Evolutionary conservation across 768 basidiomycete genomes (phyloP).

Genomic region (Termitomyces heimii): DNA sequence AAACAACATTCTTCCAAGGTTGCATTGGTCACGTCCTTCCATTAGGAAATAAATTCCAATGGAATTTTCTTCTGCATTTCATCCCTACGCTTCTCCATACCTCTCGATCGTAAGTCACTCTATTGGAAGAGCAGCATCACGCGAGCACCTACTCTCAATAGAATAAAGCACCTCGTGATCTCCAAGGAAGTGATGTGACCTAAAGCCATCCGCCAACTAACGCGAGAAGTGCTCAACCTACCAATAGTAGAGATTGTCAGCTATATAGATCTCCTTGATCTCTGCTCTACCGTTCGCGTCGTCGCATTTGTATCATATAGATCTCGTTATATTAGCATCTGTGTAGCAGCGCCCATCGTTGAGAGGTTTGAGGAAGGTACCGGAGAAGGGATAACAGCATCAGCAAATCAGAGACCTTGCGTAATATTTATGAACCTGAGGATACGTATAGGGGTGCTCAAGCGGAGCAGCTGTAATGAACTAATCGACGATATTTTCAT

Average conservation of each 20-base stretch:
- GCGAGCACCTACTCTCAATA: background rate
- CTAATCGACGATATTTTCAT: background rate
- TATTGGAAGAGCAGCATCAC: background rate
- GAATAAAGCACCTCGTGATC: background rate
- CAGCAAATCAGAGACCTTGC: background rate
- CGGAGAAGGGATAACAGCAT: background rate
- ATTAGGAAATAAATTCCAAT: background rate
- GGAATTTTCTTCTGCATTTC: background rate
- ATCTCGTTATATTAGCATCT: background rate
- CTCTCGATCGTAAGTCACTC: background rate
- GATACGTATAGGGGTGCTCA: background rate
- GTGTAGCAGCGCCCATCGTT: background rate
- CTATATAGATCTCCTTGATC: background rate
- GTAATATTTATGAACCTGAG: background rate
- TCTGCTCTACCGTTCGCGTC: background rate
- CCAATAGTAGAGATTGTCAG: background rate
- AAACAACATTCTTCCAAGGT: background rate
- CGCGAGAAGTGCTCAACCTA: background rate
- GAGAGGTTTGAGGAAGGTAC: background rate
- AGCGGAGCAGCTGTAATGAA: background rate
- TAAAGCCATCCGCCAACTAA: background rate
- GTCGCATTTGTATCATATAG: background rate
- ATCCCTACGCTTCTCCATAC: background rate
- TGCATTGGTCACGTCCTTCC: background rate
- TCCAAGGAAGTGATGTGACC: background rate